phyloP scores from a whole-genome alignment of 2,329 filamentous ascomycete species.

The Hypoxylon sp. region DNA sequence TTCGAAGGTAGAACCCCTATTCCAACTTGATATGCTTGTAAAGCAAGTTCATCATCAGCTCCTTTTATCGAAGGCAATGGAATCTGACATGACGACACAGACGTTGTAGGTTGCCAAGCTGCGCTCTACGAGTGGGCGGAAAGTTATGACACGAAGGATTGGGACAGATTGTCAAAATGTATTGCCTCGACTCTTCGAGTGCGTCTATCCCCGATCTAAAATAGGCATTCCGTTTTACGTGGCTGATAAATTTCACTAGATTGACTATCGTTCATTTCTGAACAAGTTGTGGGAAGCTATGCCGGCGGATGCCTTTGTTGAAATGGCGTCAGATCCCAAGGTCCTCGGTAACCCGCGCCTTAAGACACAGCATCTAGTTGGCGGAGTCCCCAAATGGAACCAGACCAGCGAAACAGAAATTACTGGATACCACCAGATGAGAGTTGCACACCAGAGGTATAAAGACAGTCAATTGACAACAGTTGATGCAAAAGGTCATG shows the following conservation, averaged over 20 bases:
- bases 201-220: neutral
- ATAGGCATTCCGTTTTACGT: neutral
- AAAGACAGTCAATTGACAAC: neutral
- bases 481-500: neutral
- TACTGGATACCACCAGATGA: neutral
- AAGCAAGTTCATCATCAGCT: neutral
- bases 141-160: neutral
- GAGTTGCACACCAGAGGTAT: neutral
- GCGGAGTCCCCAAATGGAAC: neutral
- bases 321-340: neutral
- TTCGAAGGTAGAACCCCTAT: neutral
- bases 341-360: neutral
- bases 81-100: neutral
- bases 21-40: neutral
- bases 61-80: neutral
- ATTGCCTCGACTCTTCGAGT: neutral
- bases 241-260: neutral
- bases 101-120: conserved; percentile 1
- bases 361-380: neutral
- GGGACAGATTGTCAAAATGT: neutral
- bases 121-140: neutral
- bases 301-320: neutral
- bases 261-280: neutral
- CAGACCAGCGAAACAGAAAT: neutral
- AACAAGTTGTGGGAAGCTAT: neutral